phyloP scores from a whole-genome alignment of 1,284 basidiomycete species.

The Gomphus sp. region DNA sequence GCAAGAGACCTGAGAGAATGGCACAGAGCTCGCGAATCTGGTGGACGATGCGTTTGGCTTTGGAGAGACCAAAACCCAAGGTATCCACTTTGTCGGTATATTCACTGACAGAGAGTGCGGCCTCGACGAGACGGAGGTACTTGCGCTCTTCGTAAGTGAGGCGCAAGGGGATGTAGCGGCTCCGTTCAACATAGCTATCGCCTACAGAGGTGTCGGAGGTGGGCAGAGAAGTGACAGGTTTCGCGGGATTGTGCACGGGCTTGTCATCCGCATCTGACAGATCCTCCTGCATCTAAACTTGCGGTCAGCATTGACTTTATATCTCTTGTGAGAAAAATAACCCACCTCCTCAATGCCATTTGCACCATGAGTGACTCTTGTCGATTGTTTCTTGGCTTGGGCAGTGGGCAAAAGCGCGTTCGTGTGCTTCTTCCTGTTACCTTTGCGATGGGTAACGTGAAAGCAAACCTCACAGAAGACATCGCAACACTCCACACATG shows the following conservation, averaged over 20 bases:
- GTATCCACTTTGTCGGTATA: slow-evolving; percentile 83
- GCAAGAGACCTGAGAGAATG: slow-evolving; percentile 68
- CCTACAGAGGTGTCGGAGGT: slow-evolving; percentile 49
- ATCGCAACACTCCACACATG: slow-evolving; percentile 62
- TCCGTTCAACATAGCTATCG: slow-evolving; percentile 73
- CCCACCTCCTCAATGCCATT: slow-evolving; percentile 21
- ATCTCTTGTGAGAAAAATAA: background rate
- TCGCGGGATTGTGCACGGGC: slow-evolving; percentile 27
- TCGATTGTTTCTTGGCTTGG: slow-evolving; percentile 18
- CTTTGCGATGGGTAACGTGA: slow-evolving; percentile 71
- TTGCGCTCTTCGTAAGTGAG: slow-evolving; percentile 66
- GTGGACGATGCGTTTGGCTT: slow-evolving; percentile 71
- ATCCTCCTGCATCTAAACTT: slow-evolving; percentile 41
- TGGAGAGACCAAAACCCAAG: slow-evolving; percentile 60
- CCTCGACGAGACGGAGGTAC: slow-evolving; percentile 69
- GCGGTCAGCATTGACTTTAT: slow-evolving; percentile 2
- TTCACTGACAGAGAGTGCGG: slow-evolving; percentile 70
- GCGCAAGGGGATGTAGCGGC: slow-evolving; percentile 70
- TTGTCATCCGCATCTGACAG: slow-evolving; percentile 29
- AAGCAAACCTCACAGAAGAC: slow-evolving; percentile 77
- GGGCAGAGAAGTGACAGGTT: slow-evolving; percentile 40
- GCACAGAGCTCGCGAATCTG: slow-evolving; percentile 78
- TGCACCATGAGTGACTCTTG: slow-evolving; percentile 14
- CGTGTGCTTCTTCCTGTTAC: slow-evolving; percentile 56
- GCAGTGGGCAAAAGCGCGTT: slow-evolving; percentile 35